A percentile compares a stretch with the other conserved stretches of the same genome.
These are phyloP conservation scores for Claviceps lovelessii DNA, from an alignment of 2,329 filamentous ascomycete species.

Conservation along the genomic window DNA sequence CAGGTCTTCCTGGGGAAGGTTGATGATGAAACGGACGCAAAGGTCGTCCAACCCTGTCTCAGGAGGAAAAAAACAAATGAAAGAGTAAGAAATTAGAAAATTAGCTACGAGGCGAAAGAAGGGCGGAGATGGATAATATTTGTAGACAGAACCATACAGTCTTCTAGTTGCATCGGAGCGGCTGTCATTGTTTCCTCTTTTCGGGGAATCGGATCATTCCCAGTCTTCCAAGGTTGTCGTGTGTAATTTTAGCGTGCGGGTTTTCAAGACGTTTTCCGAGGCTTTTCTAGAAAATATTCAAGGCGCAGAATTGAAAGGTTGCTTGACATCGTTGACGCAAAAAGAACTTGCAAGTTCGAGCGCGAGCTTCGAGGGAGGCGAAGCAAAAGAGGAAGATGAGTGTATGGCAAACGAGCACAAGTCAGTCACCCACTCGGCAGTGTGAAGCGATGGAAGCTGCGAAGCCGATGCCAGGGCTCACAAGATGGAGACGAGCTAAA, in stretches of 20 bases:
- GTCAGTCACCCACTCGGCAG: not conserved
- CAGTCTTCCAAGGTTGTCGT: not conserved
- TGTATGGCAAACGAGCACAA: not conserved
- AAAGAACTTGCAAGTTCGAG: not conserved
- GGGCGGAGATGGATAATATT: not conserved
- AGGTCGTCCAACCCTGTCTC: slow-evolving; percentile 81
- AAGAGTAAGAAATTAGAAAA: not conserved
- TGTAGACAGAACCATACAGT: slow-evolving; percentile 46
- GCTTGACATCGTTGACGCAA: slow-evolving; percentile 17
- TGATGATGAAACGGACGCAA: slow-evolving; percentile 95
- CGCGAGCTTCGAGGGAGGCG: not conserved
- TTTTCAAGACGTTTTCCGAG: slow-evolving; percentile 12
- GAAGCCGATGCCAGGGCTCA: not conserved
- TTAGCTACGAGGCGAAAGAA: slow-evolving; percentile 10
- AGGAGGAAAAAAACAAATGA: not conserved
- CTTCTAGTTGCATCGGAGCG: slow-evolving; percentile 74
- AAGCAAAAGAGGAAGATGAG: not conserved
- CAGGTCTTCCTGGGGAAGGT: slow-evolving; percentile 83
- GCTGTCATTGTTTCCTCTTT: slow-evolving; percentile 49
- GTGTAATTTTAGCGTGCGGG: not conserved
- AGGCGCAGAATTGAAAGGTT: slow-evolving; percentile 16
- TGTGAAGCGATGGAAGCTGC: not conserved
- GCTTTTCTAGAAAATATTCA: slow-evolving; percentile 18
- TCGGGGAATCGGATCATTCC: slow-evolving; percentile 8
- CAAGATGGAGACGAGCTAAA: not conserved